Evolutionary conservation across 1,284 basidiomycete species (phyloP), one percentile per base, ranked within the genome.

Genomic region (Laetiporus sulphureus): DNA sequence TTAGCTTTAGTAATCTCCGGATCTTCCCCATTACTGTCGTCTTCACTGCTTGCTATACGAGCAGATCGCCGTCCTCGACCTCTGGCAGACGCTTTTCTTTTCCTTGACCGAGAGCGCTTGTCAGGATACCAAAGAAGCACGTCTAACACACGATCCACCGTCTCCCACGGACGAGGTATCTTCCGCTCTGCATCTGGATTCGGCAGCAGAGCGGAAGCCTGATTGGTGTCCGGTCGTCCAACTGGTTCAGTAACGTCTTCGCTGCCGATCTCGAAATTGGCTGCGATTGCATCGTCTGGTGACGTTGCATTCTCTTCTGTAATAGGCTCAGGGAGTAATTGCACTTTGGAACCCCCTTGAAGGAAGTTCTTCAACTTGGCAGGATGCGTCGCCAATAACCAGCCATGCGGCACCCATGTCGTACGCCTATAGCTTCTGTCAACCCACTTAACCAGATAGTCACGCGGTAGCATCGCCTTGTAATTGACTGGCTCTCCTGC

Each of bases 351-450:
- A 1, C 91, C 91, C 15, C 71, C 68, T 5, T 61, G 53, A 24
- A 95, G 68, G 61, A 95, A 97, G 59, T 88, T 77, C 49, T 80
- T 79, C 42, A 96, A 66, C 55, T 82, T 88, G 12, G 59, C 56
- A 3, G 63, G 57, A 36, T 78, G 68, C 7, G 75, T 79, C 3
- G 83, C 76, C 22, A 80, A 65, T 1, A 96, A 67, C 89, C 89
- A 96, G 65, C 85, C 81, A 56, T 95, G 92, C 15, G 91, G 85
- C 1, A 94, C 90, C 92, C 92, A 95, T 51, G 81, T 68, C 33
- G 77, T 68, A 43, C 89, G 78, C 38, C 83, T 68, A 62, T 86
- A 93, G 48, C 89, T 84, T 44, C 86, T 66, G 44, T 72, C 77
- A 4, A 66, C 62, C 86, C 89, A 96, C 59, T 96, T 96, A 44